Conservation (phyloP, 176 grass and related monocot species). For the Lolium perenne region DNA sequence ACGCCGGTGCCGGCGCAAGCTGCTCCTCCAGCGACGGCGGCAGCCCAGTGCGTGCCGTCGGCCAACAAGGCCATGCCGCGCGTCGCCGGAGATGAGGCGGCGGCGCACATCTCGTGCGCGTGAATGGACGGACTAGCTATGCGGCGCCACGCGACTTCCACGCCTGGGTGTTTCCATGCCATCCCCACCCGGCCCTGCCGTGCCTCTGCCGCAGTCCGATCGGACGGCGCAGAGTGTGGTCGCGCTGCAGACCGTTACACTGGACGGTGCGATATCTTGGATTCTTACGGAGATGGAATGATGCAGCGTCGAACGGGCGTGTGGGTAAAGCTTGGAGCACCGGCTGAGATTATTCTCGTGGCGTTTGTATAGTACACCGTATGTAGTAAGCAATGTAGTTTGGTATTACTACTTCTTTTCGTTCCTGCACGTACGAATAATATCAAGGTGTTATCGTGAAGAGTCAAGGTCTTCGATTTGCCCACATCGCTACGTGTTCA, state of each 20-base stretch:
- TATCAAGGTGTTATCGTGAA: too few relatives aligned
- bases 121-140: conserved; percentile 10
- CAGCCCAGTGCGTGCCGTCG: conserved; percentile 32
- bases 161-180: neutral
- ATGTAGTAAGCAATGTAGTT: neutral
- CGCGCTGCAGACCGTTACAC: neutral
- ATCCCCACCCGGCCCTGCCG: neutral
- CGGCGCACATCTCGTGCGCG: conserved; percentile 65
- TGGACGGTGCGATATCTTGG: neutral
- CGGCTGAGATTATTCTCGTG: neutral
- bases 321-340: neutral
- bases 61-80: conserved; percentile 33
- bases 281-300: neutral
- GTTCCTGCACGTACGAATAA: too few relatives aligned
- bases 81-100: conserved; percentile 50
- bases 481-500: too few relatives aligned
- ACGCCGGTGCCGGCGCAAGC: conserved; percentile 17
- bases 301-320: neutral
- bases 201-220: too few relatives aligned
- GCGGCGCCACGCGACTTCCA: neutral
- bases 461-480: too few relatives aligned
- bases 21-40: neutral
- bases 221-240: neutral
- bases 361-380: neutral
- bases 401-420: neutral